Evolutionary conservation across 441 rosid species (phyloP), one percentile per base, ranked within the genome.

Genomic region (Aquilaria agallochum): DNA sequence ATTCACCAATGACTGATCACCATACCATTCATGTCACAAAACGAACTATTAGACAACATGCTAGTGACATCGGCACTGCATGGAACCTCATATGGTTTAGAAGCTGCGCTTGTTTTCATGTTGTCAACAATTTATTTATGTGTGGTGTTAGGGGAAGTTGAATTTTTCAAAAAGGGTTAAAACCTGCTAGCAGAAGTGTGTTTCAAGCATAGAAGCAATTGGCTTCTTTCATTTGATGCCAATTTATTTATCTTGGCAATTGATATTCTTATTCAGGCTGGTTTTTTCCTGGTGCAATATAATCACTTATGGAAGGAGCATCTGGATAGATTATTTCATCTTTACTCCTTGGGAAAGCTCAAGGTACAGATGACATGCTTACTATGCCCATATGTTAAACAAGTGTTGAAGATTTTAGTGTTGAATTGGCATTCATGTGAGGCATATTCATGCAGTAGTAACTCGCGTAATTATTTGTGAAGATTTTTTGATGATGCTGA

Each of bases 221-320:
- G 1, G 27, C 27, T 20, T 20, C 27, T 20, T 20, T 20, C 27
- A 20, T 20, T 20, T 20, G 27, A 20, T 20, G 27, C 27, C 27
- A 20, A 1, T 20, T 20, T 20, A 51, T 5, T 20, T 9, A 14
- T 14, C 54, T 51, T 8, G n/a, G 11, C 7, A 2, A 3, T 2
- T 51, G 65, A 46, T 31, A 63, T 63, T 65, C 66, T 8, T 8
- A 60, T 71, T 73, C 93, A 89, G 99, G 92, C 89, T 54, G 99
- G 98, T 47, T 92, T 95, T 82, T 95, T 95, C 82, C 82, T 95
- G 53, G 65, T 85, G 60, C 97, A 92, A 62, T 83, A 89, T 70
- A 66, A 72, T 63, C 83, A 76, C 59, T 51, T 95, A 12, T 95
- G 98, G 99, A 91, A 88, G 67, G 72, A 79, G 60, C 97, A 92